phyloP scores from a whole-genome alignment of 192 early-diverging fungal genomes.

The Coemansia sp. region DNA sequence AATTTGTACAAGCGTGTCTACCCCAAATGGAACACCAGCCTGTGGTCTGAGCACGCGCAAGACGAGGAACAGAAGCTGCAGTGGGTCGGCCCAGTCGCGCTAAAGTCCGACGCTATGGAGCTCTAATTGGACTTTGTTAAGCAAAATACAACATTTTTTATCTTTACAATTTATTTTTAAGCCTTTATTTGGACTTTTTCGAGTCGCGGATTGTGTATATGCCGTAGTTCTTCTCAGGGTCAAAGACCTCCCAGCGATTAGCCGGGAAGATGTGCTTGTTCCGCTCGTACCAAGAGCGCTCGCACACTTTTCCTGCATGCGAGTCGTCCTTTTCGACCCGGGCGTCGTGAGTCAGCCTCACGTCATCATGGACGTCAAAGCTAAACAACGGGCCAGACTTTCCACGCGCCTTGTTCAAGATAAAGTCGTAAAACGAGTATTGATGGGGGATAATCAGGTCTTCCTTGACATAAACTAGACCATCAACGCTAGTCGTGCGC shows the following conservation, averaged over 20 bases:
- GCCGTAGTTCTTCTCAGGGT: slow-evolving; percentile 73
- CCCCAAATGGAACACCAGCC: slow-evolving; percentile 89
- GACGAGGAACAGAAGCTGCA: slow-evolving; percentile 17
- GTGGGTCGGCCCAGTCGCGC: slow-evolving; percentile 26
- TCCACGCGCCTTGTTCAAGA: slow-evolving; percentile 91
- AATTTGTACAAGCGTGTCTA: slow-evolving; percentile 94
- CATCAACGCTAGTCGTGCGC: slow-evolving; percentile 77
- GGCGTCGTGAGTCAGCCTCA: slow-evolving; percentile 81
- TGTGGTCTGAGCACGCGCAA: slow-evolving; percentile 51
- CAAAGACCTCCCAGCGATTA: slow-evolving; percentile 89
- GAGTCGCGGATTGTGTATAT: slow-evolving; percentile 50
- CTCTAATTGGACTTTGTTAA: not conserved
- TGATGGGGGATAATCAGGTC: slow-evolving; percentile 96
- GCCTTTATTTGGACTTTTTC: not conserved
- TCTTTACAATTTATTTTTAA: not conserved
- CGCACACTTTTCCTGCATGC: slow-evolving; percentile 93
- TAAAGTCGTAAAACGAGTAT: slow-evolving; percentile 93
- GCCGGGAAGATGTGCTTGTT: slow-evolving; percentile 98
- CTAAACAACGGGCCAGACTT: slow-evolving; percentile 93
- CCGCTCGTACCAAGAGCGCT: slow-evolving; percentile 86
- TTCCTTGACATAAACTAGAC: slow-evolving; percentile 91
- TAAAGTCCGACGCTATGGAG: slow-evolving; percentile 32
- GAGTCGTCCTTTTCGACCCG: slow-evolving; percentile 90
- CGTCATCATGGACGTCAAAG: slow-evolving; percentile 94
- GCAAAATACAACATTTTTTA: not conserved